Percentiles rank a stretch among this genome's conserved stretches.
Conservation (phyloP, 176 grass and related monocot species). For the Alopecurus myosuroides region DNA sequence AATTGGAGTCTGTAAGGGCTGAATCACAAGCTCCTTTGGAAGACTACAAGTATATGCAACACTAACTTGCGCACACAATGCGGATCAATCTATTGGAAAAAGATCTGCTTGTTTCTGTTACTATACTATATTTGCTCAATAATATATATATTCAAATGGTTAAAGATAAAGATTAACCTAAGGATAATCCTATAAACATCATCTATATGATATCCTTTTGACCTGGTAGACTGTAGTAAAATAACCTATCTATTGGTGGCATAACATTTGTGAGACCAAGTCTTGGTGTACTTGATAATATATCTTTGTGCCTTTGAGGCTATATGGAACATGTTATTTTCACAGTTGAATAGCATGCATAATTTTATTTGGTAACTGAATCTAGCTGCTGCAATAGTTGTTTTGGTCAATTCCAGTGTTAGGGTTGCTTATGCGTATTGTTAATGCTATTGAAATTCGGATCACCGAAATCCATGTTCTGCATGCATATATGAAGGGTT, state of each 20-base stretch:
- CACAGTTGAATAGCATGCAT: background rate
- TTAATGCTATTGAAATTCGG: background rate
- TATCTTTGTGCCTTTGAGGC: background rate
- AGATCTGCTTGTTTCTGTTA: background rate
- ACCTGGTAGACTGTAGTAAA: background rate
- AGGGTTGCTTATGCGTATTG: background rate
- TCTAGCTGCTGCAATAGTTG: background rate
- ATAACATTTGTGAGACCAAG: slow-evolving; percentile 5
- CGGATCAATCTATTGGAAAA: slow-evolving; percentile 11
- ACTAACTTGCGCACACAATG: background rate
- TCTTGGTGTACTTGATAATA: background rate
- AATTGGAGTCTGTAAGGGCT: slow-evolving; percentile 79
- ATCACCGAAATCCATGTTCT: background rate
- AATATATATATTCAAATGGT: slow-evolving; percentile 1
- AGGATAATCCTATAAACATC: background rate
- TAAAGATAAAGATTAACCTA: background rate
- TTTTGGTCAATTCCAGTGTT: background rate
- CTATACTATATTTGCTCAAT: background rate
- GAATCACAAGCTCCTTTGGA: slow-evolving; percentile 79
- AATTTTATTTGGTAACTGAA: background rate
- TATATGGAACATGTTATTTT: slow-evolving; percentile 5
- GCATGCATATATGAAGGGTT: background rate
- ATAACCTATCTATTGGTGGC: background rate
- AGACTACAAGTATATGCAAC: slow-evolving; percentile 68
- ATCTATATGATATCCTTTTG: background rate